Percentiles rank a stretch among this genome's conserved stretches.
phyloP scores from a whole-genome alignment of 2,329 filamentous ascomycete genomes.

The Huntiella savannae region DNA sequence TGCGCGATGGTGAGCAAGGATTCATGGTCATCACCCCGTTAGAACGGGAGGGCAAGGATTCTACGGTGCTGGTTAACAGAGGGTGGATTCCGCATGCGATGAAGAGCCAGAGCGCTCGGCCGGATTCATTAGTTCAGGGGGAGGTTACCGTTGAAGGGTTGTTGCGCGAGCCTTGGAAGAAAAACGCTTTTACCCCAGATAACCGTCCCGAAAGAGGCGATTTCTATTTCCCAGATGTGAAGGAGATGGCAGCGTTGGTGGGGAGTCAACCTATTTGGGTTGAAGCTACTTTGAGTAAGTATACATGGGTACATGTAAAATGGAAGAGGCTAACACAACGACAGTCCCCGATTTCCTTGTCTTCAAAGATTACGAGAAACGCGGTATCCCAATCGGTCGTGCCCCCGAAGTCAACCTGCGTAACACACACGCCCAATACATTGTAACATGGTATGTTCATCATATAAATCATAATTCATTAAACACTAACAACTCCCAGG shows the following conservation, averaged over 20 bases:
- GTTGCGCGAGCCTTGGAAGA: slow-evolving; percentile 79
- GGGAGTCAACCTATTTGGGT: slow-evolving; percentile 85
- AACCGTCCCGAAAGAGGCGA: slow-evolving; percentile 68
- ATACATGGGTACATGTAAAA: not conserved
- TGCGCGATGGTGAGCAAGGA: slow-evolving; percentile 76
- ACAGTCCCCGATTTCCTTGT: slow-evolving; percentile 56
- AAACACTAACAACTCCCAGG: slow-evolving; percentile 28
- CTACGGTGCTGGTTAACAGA: slow-evolving; percentile 68
- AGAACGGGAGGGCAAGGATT: slow-evolving; percentile 41
- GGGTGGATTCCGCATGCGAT: slow-evolving; percentile 80
- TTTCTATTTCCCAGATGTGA: slow-evolving; percentile 90
- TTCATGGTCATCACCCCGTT: slow-evolving; percentile 84
- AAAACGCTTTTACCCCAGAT: slow-evolving; percentile 90
- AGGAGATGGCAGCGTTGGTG: slow-evolving; percentile 68
- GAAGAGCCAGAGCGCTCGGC: slow-evolving; percentile 43
- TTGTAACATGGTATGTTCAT: slow-evolving; percentile 75
- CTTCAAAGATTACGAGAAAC: slow-evolving; percentile 53
- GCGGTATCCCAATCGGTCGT: slow-evolving; percentile 77
- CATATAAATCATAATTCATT: slow-evolving; percentile 1
- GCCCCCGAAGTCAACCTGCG: slow-evolving; percentile 76
- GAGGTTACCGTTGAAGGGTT: slow-evolving; percentile 68
- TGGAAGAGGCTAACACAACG: slow-evolving; percentile 19
- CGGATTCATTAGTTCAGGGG: slow-evolving; percentile 45
- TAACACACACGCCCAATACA: slow-evolving; percentile 97
- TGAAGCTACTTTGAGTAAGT: slow-evolving; percentile 78